Percentiles rank a stretch among this genome's conserved stretches.
Evolutionary conservation across 2,329 filamentous ascomycete species (phyloP).

Genomic region (Xylaria multiplex): DNA sequence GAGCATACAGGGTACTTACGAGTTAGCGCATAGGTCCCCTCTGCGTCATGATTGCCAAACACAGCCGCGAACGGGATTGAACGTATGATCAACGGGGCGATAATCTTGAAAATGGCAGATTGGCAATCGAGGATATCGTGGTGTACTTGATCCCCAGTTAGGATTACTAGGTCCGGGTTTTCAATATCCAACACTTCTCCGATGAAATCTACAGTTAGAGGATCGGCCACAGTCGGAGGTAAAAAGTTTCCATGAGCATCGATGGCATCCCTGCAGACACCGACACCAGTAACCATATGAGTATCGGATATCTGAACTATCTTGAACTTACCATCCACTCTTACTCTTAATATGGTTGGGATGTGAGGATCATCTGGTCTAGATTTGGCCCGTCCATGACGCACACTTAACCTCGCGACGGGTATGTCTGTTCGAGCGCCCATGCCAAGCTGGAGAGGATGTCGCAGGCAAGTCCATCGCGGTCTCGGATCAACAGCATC

Average conservation of each 20-base stretch:
- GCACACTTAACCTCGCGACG: not conserved
- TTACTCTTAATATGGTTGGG: constrained; percentile 58
- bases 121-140: constrained; percentile 49
- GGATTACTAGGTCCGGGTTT: constrained; percentile 67
- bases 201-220: constrained; percentile 76
- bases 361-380: not conserved
- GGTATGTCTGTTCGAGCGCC: constrained; percentile 47
- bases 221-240: constrained; percentile 52
- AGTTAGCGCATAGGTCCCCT: constrained; percentile 60
- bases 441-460: constrained; percentile 50
- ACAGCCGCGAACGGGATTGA: constrained; percentile 76
- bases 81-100: constrained; percentile 71
- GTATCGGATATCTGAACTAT: constrained; percentile 72
- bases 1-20: constrained; percentile 47
- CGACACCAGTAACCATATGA: constrained; percentile 48
- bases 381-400: not conserved
- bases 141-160: constrained; percentile 74
- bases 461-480: constrained; percentile 49
- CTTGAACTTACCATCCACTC: constrained; percentile 76
- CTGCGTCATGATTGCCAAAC: constrained; percentile 79
- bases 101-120: constrained; percentile 66
- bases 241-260: constrained; percentile 49
- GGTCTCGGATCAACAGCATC: constrained; percentile 50
- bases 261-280: constrained; percentile 48
- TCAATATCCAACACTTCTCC: constrained; percentile 73